Evolutionary conservation across 2,329 filamentous ascomycete genomes (phyloP).

Genomic region (Fusarium musae): DNA sequence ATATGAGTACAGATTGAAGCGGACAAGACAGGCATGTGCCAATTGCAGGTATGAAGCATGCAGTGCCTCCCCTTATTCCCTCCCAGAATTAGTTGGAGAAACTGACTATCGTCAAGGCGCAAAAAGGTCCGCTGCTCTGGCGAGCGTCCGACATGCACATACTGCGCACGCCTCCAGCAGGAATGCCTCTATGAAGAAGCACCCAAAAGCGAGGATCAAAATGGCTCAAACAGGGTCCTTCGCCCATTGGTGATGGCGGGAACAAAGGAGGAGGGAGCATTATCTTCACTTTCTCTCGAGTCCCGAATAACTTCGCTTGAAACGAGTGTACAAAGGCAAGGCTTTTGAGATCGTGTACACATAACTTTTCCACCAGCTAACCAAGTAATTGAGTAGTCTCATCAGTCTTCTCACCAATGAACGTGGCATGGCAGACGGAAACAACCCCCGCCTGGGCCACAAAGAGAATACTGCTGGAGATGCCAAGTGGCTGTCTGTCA

Average conservation of each 20-base stretch:
- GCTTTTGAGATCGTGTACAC: neutral
- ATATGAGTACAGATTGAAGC: neutral
- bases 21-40: neutral
- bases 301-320: neutral
- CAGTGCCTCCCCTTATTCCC: neutral
- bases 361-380: neutral
- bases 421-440: neutral
- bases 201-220: neutral
- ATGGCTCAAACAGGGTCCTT: neutral
- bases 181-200: neutral
- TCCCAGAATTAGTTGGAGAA: neutral
- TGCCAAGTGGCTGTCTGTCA: neutral
- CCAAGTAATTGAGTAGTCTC: neutral
- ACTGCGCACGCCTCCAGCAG: neutral
- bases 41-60: neutral
- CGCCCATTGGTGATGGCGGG: neutral
- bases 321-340: neutral
- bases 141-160: neutral
- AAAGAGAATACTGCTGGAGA: neutral
- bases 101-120: neutral
- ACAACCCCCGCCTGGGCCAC: neutral
- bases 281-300: neutral
- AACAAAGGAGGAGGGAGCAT: accelerated
- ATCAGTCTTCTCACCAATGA: neutral
- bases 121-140: neutral